Conservation (phyloP, 495 filamentous ascomycete genomes). For the Penicillium chermesinum region DNA sequence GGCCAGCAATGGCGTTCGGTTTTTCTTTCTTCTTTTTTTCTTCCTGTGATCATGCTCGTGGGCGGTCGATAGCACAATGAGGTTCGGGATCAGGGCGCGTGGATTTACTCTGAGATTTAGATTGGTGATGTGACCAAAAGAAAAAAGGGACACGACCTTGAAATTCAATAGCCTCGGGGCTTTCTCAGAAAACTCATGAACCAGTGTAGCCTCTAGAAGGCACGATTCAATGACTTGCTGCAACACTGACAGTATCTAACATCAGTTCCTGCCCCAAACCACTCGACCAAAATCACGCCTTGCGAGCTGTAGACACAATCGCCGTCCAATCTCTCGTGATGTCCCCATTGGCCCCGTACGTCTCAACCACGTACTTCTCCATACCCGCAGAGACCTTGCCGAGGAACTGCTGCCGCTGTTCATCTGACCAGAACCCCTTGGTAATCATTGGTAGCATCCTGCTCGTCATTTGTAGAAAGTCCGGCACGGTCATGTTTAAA, state of each 20-base stretch:
- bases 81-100: constrained; percentile 23
- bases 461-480: constrained; percentile 28
- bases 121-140: constrained; percentile 22
- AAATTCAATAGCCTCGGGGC: constrained; percentile 10
- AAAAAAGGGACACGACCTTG: constrained; percentile 25
- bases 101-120: constrained; percentile 25
- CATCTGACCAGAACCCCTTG: constrained; percentile 30
- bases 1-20: constrained; percentile 37
- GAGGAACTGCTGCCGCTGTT: constrained; percentile 21
- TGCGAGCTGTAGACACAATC: constrained; percentile 31
- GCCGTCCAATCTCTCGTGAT: constrained; percentile 30
- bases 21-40: constrained; percentile 26
- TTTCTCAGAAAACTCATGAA: background rate
- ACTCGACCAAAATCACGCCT: constrained; percentile 5
- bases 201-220: background rate
- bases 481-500: constrained; percentile 16
- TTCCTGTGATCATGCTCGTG: constrained; percentile 22
- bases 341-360: constrained; percentile 26
- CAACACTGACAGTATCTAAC: background rate
- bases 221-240: background rate
- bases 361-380: constrained; percentile 25
- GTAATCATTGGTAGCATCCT: constrained; percentile 24
- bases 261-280: background rate
- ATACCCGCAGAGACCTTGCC: constrained; percentile 23
- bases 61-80: constrained; percentile 23